Evolutionary conservation across 306 rosid species (phyloP).

Genomic region (Acacia confusa): DNA sequence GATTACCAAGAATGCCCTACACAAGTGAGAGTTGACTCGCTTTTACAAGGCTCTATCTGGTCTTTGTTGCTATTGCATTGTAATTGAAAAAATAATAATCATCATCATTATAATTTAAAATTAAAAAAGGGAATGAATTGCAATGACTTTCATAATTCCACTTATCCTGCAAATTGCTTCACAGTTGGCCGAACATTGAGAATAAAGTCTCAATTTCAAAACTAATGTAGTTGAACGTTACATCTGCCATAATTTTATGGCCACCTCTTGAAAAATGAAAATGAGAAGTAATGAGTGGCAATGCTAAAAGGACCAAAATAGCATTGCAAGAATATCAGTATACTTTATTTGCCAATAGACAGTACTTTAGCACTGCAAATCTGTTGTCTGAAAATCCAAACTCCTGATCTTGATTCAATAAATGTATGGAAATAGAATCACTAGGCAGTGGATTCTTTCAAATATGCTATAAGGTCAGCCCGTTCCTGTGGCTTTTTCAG

Average conservation of each 20-base stretch:
- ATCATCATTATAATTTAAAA: neutral
- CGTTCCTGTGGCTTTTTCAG: constrained; percentile 94
- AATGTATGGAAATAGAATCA: constrained; percentile 27
- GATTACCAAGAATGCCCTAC: too few species aligned
- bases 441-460: constrained; percentile 72
- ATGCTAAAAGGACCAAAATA: constrained; percentile 42
- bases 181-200: neutral
- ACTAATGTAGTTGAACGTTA: constrained; percentile 21
- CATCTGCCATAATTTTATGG: constrained; percentile 38
- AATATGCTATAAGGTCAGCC: constrained; percentile 84
- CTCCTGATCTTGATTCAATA: constrained; percentile 34
- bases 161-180: neutral
- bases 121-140: neutral
- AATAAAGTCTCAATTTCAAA: constrained; percentile 25
- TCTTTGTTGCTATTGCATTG: too few species aligned
- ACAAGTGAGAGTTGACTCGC: too few species aligned
- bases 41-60: too few species aligned
- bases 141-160: neutral
- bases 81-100: too few species aligned
- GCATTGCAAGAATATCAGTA: constrained; percentile 54
- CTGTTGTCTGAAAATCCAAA: constrained; percentile 32
- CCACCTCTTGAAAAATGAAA: constrained; percentile 30
- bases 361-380: constrained; percentile 44
- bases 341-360: constrained; percentile 54
- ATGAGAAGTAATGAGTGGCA: constrained; percentile 28